Percentiles rank a stretch among this genome's conserved stretches.
Evolutionary conservation across 352 stramenopile genomes (phyloP).

Genomic region (Globisporangium alternatum): DNA sequence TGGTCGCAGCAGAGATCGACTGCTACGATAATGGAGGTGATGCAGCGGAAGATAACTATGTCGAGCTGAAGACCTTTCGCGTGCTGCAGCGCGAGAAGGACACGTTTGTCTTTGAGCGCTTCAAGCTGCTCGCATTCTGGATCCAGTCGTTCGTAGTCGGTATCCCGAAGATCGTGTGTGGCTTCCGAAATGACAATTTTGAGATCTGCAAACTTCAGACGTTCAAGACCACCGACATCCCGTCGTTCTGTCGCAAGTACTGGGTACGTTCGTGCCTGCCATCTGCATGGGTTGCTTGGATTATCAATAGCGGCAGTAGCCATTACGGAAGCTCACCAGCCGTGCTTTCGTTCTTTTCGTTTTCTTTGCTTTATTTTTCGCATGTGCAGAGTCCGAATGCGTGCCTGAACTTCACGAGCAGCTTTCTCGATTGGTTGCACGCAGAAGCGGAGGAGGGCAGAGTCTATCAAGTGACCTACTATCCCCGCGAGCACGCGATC

Average conservation of each 20-base stretch:
- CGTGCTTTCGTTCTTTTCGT: neutral
- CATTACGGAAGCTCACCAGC: neutral
- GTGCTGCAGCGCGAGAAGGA: slow-evolving; percentile 59
- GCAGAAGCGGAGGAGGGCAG: slow-evolving; percentile 32
- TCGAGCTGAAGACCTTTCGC: slow-evolving; percentile 75
- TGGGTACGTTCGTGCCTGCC: slow-evolving; percentile 43
- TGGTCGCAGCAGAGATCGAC: slow-evolving; percentile 69
- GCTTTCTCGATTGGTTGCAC: slow-evolving; percentile 60
- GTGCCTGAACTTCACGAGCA: slow-evolving; percentile 68
- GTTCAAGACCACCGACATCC: slow-evolving; percentile 60
- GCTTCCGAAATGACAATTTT: slow-evolving; percentile 67
- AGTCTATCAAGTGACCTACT: slow-evolving; percentile 51
- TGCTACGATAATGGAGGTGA: slow-evolving; percentile 30
- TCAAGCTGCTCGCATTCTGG: slow-evolving; percentile 82
- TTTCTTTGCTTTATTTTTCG: neutral
- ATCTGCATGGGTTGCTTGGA: neutral
- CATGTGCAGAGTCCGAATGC: slow-evolving; percentile 37
- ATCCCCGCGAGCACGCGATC: slow-evolving; percentile 43
- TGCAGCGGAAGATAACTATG: slow-evolving; percentile 28
- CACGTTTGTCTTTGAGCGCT: slow-evolving; percentile 70
- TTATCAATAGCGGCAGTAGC: neutral
- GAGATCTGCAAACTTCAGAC: slow-evolving; percentile 59
- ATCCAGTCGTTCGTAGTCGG: slow-evolving; percentile 82
- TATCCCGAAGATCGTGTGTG: slow-evolving; percentile 65
- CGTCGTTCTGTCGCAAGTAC: slow-evolving; percentile 62